Evolutionary conservation across 495 filamentous ascomycete species (phyloP).

Genomic region (Neurospora cerealis): DNA sequence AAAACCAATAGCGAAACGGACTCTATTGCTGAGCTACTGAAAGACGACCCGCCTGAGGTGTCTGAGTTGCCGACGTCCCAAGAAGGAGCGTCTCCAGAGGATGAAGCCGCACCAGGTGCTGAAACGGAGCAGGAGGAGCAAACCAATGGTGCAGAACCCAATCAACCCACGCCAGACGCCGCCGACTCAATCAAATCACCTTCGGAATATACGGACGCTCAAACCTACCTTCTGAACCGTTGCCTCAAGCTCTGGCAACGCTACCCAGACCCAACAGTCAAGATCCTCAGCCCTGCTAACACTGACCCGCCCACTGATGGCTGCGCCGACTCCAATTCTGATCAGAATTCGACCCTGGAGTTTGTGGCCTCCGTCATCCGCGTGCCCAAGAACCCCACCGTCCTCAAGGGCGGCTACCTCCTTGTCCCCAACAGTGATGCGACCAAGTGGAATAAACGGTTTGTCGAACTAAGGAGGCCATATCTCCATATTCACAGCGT

Average conservation of each 20-base stretch:
- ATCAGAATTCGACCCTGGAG: conserved; percentile 28
- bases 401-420: conserved; percentile 78
- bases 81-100: background rate
- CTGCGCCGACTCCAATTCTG: conserved; percentile 20
- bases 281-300: conserved; percentile 65
- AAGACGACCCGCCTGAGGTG: conserved; percentile 30
- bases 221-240: conserved; percentile 52
- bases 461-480: conserved; percentile 83
- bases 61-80: conserved; percentile 8
- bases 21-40: conserved; percentile 38
- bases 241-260: conserved; percentile 71
- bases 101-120: background rate
- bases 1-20: conserved; percentile 15
- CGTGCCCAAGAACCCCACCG: conserved; percentile 60
- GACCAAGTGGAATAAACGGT: conserved; percentile 78
- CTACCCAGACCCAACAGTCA: conserved; percentile 60
- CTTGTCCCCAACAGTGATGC: conserved; percentile 65
- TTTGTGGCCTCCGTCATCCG: conserved; percentile 60
- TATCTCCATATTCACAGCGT: conserved; percentile 84
- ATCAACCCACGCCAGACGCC: background rate
- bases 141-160: background rate
- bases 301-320: conserved; percentile 65
- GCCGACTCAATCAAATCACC: background rate
- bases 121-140: background rate
- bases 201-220: conserved; percentile 41